Base-by-base conservation (phyloP, 768 basidiomycete genomes). In the Lepiota venenata region DNA sequence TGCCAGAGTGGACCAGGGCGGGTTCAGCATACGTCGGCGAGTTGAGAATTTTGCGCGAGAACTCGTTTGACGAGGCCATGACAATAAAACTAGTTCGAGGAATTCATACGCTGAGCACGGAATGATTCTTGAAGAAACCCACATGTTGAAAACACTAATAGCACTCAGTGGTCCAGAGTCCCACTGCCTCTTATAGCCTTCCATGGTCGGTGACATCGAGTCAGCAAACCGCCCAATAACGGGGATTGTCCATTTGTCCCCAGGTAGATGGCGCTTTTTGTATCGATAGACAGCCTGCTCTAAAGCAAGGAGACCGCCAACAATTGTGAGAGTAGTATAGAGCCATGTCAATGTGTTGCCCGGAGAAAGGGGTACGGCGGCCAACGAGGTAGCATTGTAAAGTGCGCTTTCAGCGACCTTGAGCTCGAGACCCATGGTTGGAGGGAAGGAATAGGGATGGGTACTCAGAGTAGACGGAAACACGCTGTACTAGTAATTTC, bases 71-170 rank as follows among this genome's bases (percentile, higher is more conserved):
- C 7, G 96, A 91, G 20, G 94, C 93, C 84, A 98, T 95, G 64
- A 99, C 97, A 65, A 99, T 98, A 71, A 98, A 98, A 62, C 97
- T 99, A 66, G 40, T 21, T 27, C 32, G 21, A 18, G 12, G 46
- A 37, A 59, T 51, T 63, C 42, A 47, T 20, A 35, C 8, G 6
- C 49, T 35, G 36, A n/a, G 14, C 42, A 35, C 12, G 32, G 37
- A 37, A 18, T 22, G 37, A 32, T 38, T 32, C 39, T 50, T 36
- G 47, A 38, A 14, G 38, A 35, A 32, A 72, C 87, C 61, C 58
- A 92, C 97, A 99, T 98, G 73, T 99, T 96, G 76, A 99, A 99
- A 3, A 99, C 97, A 66, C 91, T 94, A 54, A 96, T 74, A 9
- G 87, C 93, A 60, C 88, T 89, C 32, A 99, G 79, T 12, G 85